Conservation (phyloP, 75 land plant species). For the Gnetum montanum region DNA sequence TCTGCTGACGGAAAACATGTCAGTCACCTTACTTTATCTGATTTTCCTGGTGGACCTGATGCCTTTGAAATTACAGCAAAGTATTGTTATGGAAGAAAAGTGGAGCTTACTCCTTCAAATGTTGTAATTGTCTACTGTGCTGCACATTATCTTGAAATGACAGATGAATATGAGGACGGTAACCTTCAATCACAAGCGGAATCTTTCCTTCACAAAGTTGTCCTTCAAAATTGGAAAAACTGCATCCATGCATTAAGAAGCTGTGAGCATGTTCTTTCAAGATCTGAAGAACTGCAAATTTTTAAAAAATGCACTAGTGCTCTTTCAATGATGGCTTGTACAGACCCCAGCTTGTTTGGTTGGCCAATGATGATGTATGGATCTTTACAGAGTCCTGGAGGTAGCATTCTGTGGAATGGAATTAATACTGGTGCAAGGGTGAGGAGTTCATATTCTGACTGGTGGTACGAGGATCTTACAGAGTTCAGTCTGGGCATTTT, state of each 20-base stretch:
- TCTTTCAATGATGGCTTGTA: conserved; percentile 55
- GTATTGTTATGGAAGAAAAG: conserved; percentile 62
- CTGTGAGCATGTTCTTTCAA: conserved; percentile 24
- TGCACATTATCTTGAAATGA: conserved; percentile 68
- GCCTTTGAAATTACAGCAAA: conserved; percentile 54
- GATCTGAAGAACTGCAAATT: conserved; percentile 47
- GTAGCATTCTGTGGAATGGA: conserved; percentile 88
- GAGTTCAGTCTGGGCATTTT: conserved; percentile 39
- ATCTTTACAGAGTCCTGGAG: conserved; percentile 83
- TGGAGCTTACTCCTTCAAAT: conserved; percentile 54
- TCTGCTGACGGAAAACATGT: conserved; percentile 2
- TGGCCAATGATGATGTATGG: conserved; percentile 80
- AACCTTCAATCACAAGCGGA: conserved; percentile 56
- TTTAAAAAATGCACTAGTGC: conserved; percentile 43
- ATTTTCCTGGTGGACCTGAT: conserved; percentile 69
- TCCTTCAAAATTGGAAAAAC: conserved; percentile 66
- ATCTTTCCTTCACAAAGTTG: conserved; percentile 41
- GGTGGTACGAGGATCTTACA: conserved; percentile 87
- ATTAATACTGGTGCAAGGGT: conserved; percentile 80
- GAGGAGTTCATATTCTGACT: conserved; percentile 37
- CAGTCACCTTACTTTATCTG: conserved; percentile 13
- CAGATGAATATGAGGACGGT: conserved; percentile 57
- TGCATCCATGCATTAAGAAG: conserved; percentile 62
- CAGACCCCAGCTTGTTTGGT: conserved; percentile 67
- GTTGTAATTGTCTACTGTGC: conserved; percentile 42